Evolutionary conservation across 495 filamentous ascomycete species (phyloP), one percentile per base, ranked within the genome.

Genomic region (Amniculicola lignicola): DNA sequence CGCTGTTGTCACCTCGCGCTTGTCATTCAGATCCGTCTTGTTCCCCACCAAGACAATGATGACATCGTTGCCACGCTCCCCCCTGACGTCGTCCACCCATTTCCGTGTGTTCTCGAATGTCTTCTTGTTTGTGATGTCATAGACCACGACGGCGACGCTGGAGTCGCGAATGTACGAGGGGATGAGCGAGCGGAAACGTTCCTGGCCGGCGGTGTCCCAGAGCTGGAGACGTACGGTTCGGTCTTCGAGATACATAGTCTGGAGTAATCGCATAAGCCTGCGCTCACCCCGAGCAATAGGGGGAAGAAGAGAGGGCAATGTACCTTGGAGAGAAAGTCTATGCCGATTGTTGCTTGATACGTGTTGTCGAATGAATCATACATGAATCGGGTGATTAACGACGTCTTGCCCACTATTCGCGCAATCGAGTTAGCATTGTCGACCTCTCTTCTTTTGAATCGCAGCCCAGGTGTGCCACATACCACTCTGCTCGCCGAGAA

Each of bases 331-430:
- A 98, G 83, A 69, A 98, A 98, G 76, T 98, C 93, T 74, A 98
- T 98, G 70, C 93, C 93, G 67, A 98, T 98, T 48, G 93, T 98
- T 38, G 93, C 93, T 74, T 98, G 93, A 74, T 98, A 98, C 82
- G 91, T 97, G 76, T 95, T 96, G 78, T 98, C 94, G 81, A 98
- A 98, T 28, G 93, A 96, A 74, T 98, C 93, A 79, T 98, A 98
- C 93, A 98, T 98, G 77, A 98, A 98, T 52, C 93, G 86, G 49
- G 93, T 98, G 70, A 98, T 98, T 67, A 98, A 75, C 38, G 94
- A 97, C 31, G 93, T 98, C 77, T 98, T 98, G 61, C 93, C 93
- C 53, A 98, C 93, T 96, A 39, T 23, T 42, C 35, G 49, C n/a
- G n/a, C 71, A 48, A 15, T 47, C 42, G 57, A 67, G 44, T 69